phyloP scores from a whole-genome alignment of 2,329 filamentous ascomycete species.

The Chrysoporthe cubensis region DNA sequence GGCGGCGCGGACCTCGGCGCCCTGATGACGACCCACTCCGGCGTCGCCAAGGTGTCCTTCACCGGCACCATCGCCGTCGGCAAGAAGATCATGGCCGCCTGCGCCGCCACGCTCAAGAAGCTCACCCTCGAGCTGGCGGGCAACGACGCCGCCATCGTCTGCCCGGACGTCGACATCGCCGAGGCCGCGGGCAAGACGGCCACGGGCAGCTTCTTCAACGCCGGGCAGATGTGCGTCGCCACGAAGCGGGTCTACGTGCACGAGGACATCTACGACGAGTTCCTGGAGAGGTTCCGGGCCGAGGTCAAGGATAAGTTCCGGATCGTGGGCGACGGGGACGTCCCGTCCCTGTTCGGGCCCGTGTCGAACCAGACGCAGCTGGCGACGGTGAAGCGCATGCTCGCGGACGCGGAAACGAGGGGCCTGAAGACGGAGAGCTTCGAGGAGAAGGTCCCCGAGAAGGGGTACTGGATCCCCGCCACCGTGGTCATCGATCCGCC shows the following conservation, averaged over 20 bases:
- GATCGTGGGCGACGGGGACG: conserved; percentile 39
- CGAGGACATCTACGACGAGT: conserved; percentile 60
- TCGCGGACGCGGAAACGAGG: conserved; percentile 58
- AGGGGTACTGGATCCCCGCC: conserved; percentile 62
- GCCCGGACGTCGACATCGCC: conserved; percentile 54
- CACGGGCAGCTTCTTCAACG: conserved; percentile 54
- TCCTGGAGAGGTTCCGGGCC: conserved; percentile 48
- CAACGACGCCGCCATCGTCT: conserved; percentile 59
- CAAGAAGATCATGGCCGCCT: conserved; percentile 50
- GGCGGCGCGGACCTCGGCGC: conserved; percentile 59
- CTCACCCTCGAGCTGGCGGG: conserved; percentile 59
- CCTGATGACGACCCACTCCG: conserved; percentile 55
- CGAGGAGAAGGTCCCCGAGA: conserved; percentile 43
- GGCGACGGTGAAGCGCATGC: conserved; percentile 59
- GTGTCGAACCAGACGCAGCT: conserved; percentile 70
- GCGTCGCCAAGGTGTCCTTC: conserved; percentile 61
- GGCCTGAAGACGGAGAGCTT: conserved; percentile 57
- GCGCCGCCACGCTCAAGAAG: conserved; percentile 55
- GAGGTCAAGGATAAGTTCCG: conserved; percentile 48
- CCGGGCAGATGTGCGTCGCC: conserved; percentile 59
- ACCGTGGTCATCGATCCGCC: conserved; percentile 63
- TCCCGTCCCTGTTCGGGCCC: conserved; percentile 55
- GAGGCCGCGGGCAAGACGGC: conserved; percentile 50
- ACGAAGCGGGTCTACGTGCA: conserved; percentile 66
- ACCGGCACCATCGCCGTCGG: conserved; percentile 58